Evolutionary conservation across 2,329 filamentous ascomycete genomes (phyloP).

Genomic region (Cladosporium sp.): DNA sequence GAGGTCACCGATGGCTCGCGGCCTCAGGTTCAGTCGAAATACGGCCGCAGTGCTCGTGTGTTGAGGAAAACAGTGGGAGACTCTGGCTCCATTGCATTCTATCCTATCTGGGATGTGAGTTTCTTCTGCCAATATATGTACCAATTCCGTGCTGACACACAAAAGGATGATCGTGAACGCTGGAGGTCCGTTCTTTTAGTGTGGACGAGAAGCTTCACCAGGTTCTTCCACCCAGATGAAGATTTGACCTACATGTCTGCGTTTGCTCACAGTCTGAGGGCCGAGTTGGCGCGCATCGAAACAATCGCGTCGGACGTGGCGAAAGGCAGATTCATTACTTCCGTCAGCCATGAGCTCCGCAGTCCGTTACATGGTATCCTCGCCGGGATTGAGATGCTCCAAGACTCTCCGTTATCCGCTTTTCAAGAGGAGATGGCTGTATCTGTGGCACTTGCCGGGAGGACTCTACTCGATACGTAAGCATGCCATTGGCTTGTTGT

Average conservation of each 20-base stretch:
- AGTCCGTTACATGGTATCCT: not conserved
- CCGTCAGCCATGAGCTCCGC: conserved; percentile 47
- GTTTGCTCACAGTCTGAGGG: conserved; percentile 37
- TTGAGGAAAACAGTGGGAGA: not conserved
- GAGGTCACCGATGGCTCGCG: not conserved
- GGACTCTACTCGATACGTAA: conserved; percentile 46
- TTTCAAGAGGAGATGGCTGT: conserved; percentile 41
- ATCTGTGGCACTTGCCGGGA: conserved; percentile 46
- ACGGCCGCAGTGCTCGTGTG: not conserved
- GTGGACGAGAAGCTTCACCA: conserved; percentile 38
- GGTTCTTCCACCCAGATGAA: conserved; percentile 32
- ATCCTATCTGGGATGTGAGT: conserved; percentile 8
- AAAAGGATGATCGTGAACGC: conserved; percentile 1
- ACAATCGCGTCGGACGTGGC: conserved; percentile 40
- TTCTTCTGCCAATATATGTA: not conserved
- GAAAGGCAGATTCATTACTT: conserved; percentile 49
- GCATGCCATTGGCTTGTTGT: too few relatives aligned
- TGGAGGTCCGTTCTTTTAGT: conserved; percentile 24
- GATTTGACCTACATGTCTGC: conserved; percentile 35
- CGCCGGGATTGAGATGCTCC: conserved; percentile 43
- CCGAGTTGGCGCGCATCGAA: conserved; percentile 34
- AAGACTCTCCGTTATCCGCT: conserved; percentile 38
- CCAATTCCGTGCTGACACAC: not conserved
- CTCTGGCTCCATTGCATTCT: conserved; percentile 4
- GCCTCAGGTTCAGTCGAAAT: not conserved